Base-by-base conservation (phyloP, 1,284 basidiomycete genomes). In the Caloboletus firmus region DNA sequence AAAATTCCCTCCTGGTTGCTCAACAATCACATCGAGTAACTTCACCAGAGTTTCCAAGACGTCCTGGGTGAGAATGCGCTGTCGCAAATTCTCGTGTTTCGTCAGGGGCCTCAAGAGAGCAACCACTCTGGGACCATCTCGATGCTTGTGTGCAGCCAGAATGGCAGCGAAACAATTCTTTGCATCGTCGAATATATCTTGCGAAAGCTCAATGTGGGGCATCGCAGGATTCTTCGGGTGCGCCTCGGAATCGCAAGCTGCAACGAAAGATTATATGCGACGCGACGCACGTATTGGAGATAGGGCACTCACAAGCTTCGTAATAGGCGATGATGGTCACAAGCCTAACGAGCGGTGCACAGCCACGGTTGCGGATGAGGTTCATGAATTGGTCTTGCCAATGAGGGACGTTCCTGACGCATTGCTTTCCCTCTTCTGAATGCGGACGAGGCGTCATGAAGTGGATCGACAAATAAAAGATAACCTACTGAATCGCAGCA, bases 271-370 rank as follows among this genome's bases (percentile, higher is more conserved):
- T 42, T 43, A 41, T 22, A 30, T 4, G 17, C 12, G 32, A 18
- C 1, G 15, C 2, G 9, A 24, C 1, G 28, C 1, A 28, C 1
- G 8, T 8, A 11, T 20, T 26, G 0, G 5, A 31, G 24, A 34
- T 9, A 26, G 13, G 18, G 18, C 7, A 43, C 65, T 52, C 22
- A 66, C 65, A 58, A 24, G 56, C 58, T 35, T 69, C 66, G 12
- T 59, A 64, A 45, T 64, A 70, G 12, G 63, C 65, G 1, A 69
- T 55, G 4, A 66, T 55, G 15, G 61, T 52, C 17, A 62, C 58
- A 5, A 67, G 58, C 36, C 52, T 59, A 5, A 66, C 57, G 7
- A 70, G 49, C 0, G 52, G 26, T 3, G 47, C 39, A 28, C 46
- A 48, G 5, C 48, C n/a, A 13, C 9, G 30, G 6, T 46, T 45